phyloP scores from a whole-genome alignment of 139 green algal genomes.

The Chlamydomonas sp. region DNA sequence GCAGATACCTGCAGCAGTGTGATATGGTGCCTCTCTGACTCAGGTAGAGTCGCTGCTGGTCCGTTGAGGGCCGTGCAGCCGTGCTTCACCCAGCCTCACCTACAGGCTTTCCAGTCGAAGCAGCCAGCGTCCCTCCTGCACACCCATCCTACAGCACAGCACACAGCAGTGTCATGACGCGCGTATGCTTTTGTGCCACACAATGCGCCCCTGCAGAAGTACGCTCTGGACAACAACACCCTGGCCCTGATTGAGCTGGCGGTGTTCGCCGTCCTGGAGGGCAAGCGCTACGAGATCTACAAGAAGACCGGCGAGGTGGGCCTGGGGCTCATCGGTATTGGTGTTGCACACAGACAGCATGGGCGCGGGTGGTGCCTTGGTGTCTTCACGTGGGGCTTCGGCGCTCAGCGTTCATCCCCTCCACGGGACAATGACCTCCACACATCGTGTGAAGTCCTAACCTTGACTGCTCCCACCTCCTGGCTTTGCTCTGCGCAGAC shows the following conservation, averaged over 20 bases:
- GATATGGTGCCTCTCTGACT: too few species aligned
- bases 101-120: too few species aligned
- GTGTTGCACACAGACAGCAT: neutral
- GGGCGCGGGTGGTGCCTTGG: neutral
- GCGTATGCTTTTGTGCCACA: neutral
- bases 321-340: neutral
- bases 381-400: neutral
- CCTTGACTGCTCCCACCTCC: too few species aligned
- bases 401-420: too few species aligned
- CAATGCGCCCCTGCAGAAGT: conserved; percentile 46
- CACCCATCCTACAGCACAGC: neutral
- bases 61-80: too few species aligned
- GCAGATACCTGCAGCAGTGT: too few species aligned
- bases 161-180: neutral
- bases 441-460: too few species aligned
- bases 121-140: neutral
- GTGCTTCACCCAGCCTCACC: too few species aligned
- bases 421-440: too few species aligned
- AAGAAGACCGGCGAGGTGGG: conserved; percentile 79
- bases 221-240: conserved; percentile 66
- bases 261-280: conserved; percentile 87
- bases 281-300: conserved; percentile 88
- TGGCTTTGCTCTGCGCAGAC: neutral
- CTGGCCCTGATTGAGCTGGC: conserved; percentile 81
- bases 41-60: too few species aligned